phyloP scores from a whole-genome alignment of 805 yeast genomes.

The Myxozyma geophila region DNA sequence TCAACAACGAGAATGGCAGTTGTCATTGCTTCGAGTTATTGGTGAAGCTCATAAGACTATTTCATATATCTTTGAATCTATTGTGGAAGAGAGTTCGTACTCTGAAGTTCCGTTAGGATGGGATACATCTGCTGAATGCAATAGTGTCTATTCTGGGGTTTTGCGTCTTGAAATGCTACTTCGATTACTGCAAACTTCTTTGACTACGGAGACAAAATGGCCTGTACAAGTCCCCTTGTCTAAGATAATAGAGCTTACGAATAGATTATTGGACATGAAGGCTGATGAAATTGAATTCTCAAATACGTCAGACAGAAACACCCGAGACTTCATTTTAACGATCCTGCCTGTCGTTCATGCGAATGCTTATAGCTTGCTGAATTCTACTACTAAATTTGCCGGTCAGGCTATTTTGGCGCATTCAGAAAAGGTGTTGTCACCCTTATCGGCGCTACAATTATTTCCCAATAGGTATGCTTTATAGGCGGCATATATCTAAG shows the following conservation, averaged over 20 bases:
- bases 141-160: slow-evolving; percentile 10
- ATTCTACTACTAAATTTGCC: slow-evolving; percentile 14
- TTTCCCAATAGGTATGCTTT: slow-evolving; percentile 2
- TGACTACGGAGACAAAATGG: slow-evolving; percentile 3
- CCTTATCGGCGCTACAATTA: not conserved
- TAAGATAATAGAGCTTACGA: slow-evolving; percentile 10
- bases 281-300: slow-evolving; percentile 10
- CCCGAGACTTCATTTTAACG: slow-evolving; percentile 21
- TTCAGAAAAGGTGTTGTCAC: slow-evolving; percentile 9
- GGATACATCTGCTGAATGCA: slow-evolving; percentile 12
- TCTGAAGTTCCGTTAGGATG: slow-evolving; percentile 22
- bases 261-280: slow-evolving; percentile 17
- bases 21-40: slow-evolving; percentile 14
- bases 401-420: slow-evolving; percentile 23
- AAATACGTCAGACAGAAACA: slow-evolving; percentile 15
- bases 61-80: slow-evolving; percentile 3
- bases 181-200: slow-evolving; percentile 23
- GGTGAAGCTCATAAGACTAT: slow-evolving; percentile 26
- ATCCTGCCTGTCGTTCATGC: slow-evolving; percentile 27
- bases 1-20: slow-evolving; percentile 26
- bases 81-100: slow-evolving; percentile 15
- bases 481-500: too few species aligned
- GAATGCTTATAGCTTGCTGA: slow-evolving; percentile 21
- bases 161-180: slow-evolving; percentile 28
- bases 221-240: slow-evolving; percentile 27